phyloP scores from a whole-genome alignment of 2,329 filamentous ascomycete species.

The Cladosporium colombiae region DNA sequence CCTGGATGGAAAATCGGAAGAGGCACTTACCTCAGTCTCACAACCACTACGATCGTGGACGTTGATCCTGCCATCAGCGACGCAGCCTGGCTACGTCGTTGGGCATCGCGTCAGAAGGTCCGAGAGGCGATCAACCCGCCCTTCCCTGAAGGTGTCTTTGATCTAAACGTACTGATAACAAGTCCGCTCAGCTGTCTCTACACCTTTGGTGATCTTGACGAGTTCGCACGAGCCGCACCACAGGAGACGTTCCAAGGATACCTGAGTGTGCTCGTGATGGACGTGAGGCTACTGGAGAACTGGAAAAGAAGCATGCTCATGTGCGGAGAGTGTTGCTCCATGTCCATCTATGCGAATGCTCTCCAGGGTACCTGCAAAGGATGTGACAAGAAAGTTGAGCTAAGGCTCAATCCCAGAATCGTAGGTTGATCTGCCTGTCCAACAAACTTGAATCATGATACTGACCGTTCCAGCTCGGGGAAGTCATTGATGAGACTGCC shows the following conservation, averaged over 20 bases:
- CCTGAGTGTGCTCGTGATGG: slow-evolving; percentile 46
- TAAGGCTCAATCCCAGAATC: slow-evolving; percentile 47
- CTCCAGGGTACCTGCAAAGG: slow-evolving; percentile 42
- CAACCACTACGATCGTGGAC: slow-evolving; percentile 53
- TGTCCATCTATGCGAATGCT: slow-evolving; percentile 56
- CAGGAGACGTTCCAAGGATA: slow-evolving; percentile 46
- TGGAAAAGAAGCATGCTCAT: slow-evolving; percentile 48
- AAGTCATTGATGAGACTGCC: slow-evolving; percentile 58
- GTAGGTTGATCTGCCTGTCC: slow-evolving; percentile 28
- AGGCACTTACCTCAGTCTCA: slow-evolving; percentile 39
- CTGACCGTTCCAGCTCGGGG: slow-evolving; percentile 38
- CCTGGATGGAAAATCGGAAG: slow-evolving; percentile 36
- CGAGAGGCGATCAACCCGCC: slow-evolving; percentile 53
- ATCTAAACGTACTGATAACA: slow-evolving; percentile 26
- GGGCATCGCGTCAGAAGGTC: slow-evolving; percentile 50
- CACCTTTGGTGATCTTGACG: slow-evolving; percentile 48
- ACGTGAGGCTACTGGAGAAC: slow-evolving; percentile 43
- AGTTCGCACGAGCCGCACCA: slow-evolving; percentile 40
- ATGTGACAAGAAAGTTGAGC: slow-evolving; percentile 39
- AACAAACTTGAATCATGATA: not conserved
- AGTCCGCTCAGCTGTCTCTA: slow-evolving; percentile 41
- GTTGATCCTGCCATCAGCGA: slow-evolving; percentile 58
- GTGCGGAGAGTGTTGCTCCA: slow-evolving; percentile 53
- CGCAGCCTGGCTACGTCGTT: slow-evolving; percentile 55
- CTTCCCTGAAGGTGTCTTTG: slow-evolving; percentile 44